Percentiles rank a stretch among this genome's conserved stretches.
Evolutionary conservation across 306 rosid genomes (phyloP).

Genomic region (Medicago truncatula): DNA sequence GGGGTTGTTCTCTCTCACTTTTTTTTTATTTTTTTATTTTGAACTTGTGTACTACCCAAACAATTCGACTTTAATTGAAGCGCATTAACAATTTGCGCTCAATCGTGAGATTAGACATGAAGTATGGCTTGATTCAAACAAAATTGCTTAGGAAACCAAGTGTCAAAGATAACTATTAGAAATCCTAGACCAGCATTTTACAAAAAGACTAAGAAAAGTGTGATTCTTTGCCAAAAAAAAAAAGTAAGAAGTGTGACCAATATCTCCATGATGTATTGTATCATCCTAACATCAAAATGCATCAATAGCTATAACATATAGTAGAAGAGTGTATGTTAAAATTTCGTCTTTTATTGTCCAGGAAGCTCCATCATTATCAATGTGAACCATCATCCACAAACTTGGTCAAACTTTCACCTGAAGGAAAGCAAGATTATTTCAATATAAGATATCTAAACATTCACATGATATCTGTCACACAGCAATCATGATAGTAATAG

Average conservation of each 20-base stretch:
- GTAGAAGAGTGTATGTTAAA: slow-evolving; percentile 22
- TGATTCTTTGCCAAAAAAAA: too few species aligned
- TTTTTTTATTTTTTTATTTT: too few species aligned
- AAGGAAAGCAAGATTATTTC: slow-evolving; percentile 38
- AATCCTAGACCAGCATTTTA: slow-evolving; percentile 21
- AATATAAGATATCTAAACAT: slow-evolving; percentile 26
- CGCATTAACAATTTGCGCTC: background rate
- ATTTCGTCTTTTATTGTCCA: slow-evolving; percentile 41
- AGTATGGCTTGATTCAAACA: background rate
- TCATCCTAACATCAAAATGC: slow-evolving; percentile 18
- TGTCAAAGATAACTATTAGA: background rate
- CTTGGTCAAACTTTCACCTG: slow-evolving; percentile 55
- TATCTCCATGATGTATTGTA: slow-evolving; percentile 21
- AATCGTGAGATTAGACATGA: too few species aligned
- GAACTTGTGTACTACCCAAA: background rate
- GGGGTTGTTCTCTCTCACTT: too few species aligned
- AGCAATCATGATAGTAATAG: slow-evolving; percentile 13
- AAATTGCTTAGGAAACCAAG: background rate
- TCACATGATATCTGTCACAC: slow-evolving; percentile 2
- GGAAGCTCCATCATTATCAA: slow-evolving; percentile 34
- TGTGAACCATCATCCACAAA: slow-evolving; percentile 41
- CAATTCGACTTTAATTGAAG: background rate
- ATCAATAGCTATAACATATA: slow-evolving; percentile 25
- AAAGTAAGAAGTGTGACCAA: background rate
- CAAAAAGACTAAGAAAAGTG: background rate